A percentile compares a stretch with the other conserved stretches of the same genome.
These are phyloP conservation scores for Raphidocelis subcapitata DNA, from an alignment of 139 green algal species.

Conservation along the genomic window DNA sequence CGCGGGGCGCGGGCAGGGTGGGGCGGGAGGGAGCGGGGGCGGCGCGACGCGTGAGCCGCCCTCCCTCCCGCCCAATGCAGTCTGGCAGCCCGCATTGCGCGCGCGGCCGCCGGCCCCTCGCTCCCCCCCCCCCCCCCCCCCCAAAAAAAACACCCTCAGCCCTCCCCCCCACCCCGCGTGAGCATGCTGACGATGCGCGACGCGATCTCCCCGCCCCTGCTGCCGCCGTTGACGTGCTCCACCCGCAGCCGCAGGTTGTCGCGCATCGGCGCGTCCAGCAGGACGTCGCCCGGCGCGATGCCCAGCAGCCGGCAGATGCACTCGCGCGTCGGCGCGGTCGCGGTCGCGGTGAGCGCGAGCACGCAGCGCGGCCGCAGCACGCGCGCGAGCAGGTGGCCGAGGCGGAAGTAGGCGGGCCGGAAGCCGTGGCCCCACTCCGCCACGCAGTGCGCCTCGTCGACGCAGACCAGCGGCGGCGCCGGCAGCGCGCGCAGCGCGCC, in stretches of 20 bases:
- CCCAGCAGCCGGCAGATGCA: constrained; percentile 58
- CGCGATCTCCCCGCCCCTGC: constrained; percentile 4
- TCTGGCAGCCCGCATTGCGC: too few species aligned
- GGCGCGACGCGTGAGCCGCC: too few species aligned
- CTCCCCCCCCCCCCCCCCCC: too few species aligned
- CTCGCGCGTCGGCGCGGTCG: constrained; percentile 65
- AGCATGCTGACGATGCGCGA: constrained; percentile 10
- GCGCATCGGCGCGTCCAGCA: constrained; percentile 63
- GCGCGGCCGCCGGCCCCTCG: too few species aligned
- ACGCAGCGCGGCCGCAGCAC: constrained; percentile 54
- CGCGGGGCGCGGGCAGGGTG: too few species aligned
- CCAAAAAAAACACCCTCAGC: too few species aligned
- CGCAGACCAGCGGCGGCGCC: constrained; percentile 55
- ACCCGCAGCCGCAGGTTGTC: constrained; percentile 80
- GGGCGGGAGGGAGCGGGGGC: too few species aligned
- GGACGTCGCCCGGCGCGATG: constrained; percentile 45
- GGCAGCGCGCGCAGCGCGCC: constrained; percentile 45
- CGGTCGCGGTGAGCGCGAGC: constrained; percentile 90
- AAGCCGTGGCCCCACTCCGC: constrained; percentile 97
- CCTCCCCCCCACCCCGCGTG: constrained; percentile 9
- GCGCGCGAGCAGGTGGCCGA: constrained; percentile 61
- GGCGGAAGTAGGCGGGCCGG: constrained; percentile 73
- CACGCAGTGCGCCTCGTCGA: constrained; percentile 93
- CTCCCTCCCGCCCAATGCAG: too few species aligned
- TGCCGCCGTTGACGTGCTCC: constrained; percentile 8